These are phyloP conservation scores for Amanita exitialis DNA, from an alignment of 768 basidiomycete genomes.

Conservation along the genomic window DNA sequence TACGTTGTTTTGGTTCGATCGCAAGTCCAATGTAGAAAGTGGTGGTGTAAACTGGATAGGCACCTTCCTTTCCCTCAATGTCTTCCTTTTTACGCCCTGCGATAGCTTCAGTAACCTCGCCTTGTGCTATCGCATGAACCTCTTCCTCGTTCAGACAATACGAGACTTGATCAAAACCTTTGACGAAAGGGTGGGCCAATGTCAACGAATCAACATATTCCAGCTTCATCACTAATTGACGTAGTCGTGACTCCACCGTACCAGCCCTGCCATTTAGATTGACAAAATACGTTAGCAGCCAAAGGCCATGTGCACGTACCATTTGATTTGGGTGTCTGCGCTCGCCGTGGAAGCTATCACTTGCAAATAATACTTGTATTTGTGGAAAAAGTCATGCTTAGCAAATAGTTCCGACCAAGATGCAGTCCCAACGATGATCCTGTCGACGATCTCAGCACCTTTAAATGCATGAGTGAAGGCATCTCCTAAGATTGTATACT, in stretches of 20 bases:
- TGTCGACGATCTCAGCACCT: slow-evolving; percentile 93
- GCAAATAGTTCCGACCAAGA: slow-evolving; percentile 91
- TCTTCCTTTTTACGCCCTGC: slow-evolving; percentile 70
- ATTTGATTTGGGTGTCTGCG: slow-evolving; percentile 83
- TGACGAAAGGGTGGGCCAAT: slow-evolving; percentile 91
- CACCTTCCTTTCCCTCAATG: slow-evolving; percentile 65
- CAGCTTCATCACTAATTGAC: slow-evolving; percentile 95
- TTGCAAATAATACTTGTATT: slow-evolving; percentile 94
- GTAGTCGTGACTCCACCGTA: slow-evolving; percentile 95
- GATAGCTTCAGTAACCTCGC: slow-evolving; percentile 69
- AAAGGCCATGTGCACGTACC: slow-evolving; percentile 38
- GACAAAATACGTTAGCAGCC: neutral
- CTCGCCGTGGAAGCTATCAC: slow-evolving; percentile 86
- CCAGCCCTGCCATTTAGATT: slow-evolving; percentile 46
- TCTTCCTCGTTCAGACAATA: slow-evolving; percentile 84
- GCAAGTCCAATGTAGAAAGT: slow-evolving; percentile 94
- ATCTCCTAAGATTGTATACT: slow-evolving; percentile 1
- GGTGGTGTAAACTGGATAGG: slow-evolving; percentile 83
- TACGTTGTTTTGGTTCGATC: slow-evolving; percentile 87
- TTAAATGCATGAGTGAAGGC: slow-evolving; percentile 8
- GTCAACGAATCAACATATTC: slow-evolving; percentile 90
- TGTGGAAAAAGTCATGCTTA: slow-evolving; percentile 95
- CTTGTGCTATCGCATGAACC: slow-evolving; percentile 79
- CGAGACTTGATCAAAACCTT: slow-evolving; percentile 82
- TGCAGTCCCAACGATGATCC: slow-evolving; percentile 74